Conservation (phyloP, 352 stramenopile species). For the Globisporangium nodosum region DNA sequence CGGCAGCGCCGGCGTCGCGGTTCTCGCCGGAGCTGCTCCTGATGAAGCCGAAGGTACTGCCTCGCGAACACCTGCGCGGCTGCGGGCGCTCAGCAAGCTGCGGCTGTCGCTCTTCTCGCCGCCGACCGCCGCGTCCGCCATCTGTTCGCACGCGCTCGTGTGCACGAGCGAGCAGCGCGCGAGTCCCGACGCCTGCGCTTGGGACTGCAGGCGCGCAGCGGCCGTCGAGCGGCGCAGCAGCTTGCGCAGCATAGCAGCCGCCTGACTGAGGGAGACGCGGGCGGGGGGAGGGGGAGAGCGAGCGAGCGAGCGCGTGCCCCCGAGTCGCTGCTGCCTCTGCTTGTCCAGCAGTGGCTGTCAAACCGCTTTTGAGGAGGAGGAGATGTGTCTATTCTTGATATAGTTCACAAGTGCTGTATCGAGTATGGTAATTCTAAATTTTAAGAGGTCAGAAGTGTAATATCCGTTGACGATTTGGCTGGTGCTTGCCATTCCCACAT, state of each 20-base stretch:
- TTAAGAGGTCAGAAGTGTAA: neutral
- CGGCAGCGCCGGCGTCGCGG: neutral
- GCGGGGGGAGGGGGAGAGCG: neutral
- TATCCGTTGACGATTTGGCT: neutral
- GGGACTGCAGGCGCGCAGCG: conserved; percentile 2
- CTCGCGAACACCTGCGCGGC: neutral
- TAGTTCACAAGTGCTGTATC: too few species aligned
- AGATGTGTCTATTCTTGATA: too few species aligned
- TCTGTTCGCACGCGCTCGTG: conserved; percentile 15
- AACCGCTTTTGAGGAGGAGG: neutral
- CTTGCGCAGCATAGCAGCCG: conserved; percentile 12
- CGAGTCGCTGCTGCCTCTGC: neutral
- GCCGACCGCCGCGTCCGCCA: neutral
- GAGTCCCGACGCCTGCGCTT: conserved; percentile 1
- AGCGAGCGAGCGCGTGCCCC: neutral
- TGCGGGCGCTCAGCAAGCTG: conserved; percentile 5
- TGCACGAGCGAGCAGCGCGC: conserved; percentile 8
- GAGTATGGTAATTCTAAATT: neutral
- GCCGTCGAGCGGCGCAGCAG: conserved; percentile 11
- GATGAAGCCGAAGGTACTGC: neutral
- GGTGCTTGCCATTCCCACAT: neutral
- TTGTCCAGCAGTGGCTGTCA: neutral
- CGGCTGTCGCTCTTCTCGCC: conserved; percentile 6
- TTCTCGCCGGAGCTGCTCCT: neutral
- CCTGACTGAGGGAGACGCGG: neutral